A percentile compares a stretch with the other conserved stretches of the same genome.
Conservation (phyloP, 75 land plant genomes). For the Ceratopteris richardii region DNA sequence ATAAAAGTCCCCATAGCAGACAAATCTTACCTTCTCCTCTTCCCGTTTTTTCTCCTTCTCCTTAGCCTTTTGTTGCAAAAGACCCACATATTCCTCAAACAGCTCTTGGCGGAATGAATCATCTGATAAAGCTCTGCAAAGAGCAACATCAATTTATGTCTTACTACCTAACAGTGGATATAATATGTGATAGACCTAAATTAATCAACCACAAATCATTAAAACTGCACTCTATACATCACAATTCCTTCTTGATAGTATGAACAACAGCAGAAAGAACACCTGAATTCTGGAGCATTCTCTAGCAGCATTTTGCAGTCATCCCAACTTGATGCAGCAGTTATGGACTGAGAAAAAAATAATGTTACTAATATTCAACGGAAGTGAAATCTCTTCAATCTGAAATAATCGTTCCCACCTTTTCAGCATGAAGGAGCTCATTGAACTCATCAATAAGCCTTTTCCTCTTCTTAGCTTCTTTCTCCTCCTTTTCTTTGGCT, state of each 20-base stretch:
- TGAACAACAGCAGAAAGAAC: not conserved
- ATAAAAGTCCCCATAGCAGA: too few species aligned
- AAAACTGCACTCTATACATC: not conserved
- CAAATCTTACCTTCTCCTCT: conserved; percentile 67
- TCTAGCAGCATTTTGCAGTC: conserved; percentile 60
- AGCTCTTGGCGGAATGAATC: conserved; percentile 50
- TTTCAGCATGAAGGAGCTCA: conserved; percentile 44
- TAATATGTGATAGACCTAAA: not conserved
- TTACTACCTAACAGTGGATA: too few species aligned
- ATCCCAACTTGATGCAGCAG: conserved; percentile 72
- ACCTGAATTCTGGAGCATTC: conserved; percentile 60
- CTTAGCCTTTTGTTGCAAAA: conserved; percentile 66
- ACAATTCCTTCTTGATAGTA: not conserved
- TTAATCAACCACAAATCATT: not conserved
- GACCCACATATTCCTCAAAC: conserved; percentile 63
- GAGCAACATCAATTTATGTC: not conserved
- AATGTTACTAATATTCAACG: not conserved
- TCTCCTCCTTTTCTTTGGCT: conserved; percentile 86
- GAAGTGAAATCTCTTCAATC: not conserved
- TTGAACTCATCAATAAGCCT: conserved; percentile 74
- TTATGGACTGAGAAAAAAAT: conserved; percentile 48
- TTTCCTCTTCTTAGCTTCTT: conserved; percentile 85
- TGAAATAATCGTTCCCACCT: conserved; percentile 33
- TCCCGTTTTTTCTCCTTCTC: conserved; percentile 87
- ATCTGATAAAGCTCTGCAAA: conserved; percentile 57